Base-by-base conservation (phyloP, 345 rosid species). In the Pelargonium nanum region DNA sequence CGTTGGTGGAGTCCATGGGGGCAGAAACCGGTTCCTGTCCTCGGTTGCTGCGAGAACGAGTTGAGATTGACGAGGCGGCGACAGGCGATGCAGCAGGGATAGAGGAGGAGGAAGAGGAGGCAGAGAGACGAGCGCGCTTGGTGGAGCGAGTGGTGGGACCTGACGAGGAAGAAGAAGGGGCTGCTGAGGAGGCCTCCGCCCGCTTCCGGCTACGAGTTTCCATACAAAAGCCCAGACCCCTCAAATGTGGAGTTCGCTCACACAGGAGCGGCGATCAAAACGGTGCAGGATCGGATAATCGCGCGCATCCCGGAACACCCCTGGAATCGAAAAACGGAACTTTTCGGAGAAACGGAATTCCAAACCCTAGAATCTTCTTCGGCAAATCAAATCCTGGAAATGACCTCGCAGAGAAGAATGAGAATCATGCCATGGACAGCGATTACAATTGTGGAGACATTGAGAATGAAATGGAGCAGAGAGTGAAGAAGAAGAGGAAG, bases 201-300 rank as follows among this genome's bases (percentile, higher is more conserved):
- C 99, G 89, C 91, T 94, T 94, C 81, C 99, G 96, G 93, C 99
- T 88, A 64, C 99, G 95, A 85, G 97, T 94, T 94, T 94, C 99
- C 99, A 90, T 94, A 94, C 99, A 94, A 86, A 54, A 86, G 72
- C 86, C 59, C 69, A 70, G 66, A 77, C 72, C 80, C 75, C 75
- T 74, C 58, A 34, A 59, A 77, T 62, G 68, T 73, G 66, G 25
- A 72, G 70, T 44, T 61, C 53, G 73, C 28, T 59, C 45, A n/a
- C 68, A 15, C 58, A 34, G 53, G 67, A 57, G 72, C 72, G 61
- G 71, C 77, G 74, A 59, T 19, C 72, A 81, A 80, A 76, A 77
- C 75, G 56, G 68, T 68, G 59, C 75, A 74, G 75, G 91, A 87
- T 81, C 84, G 72, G 60, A 70, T 55, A 34, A 54, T 48, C 40